Conservation (phyloP, 371 early-diverging fungal genomes). For the Mortierella sp. region DNA sequence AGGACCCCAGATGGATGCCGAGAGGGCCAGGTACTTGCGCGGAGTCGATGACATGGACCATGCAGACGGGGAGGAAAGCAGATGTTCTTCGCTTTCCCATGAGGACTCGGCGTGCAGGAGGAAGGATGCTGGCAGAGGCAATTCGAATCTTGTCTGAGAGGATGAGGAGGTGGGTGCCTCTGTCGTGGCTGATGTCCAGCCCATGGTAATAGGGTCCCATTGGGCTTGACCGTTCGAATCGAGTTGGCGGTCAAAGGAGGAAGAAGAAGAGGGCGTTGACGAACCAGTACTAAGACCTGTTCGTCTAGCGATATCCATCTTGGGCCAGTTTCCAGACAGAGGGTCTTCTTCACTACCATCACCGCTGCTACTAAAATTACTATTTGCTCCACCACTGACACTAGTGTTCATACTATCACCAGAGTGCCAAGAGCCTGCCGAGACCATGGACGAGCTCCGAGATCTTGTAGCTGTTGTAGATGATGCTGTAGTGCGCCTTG, state of each 20-base stretch:
- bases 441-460: background rate
- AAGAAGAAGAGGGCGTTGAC: background rate
- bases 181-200: background rate
- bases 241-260: background rate
- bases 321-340: constrained; percentile 19
- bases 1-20: constrained; percentile 51
- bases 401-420: constrained; percentile 16
- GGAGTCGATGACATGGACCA: background rate
- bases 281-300: background rate
- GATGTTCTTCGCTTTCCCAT: background rate
- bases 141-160: constrained; percentile 9
- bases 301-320: background rate
- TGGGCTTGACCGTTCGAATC: background rate
- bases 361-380: background rate
- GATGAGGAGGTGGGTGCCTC: background rate
- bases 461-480: background rate
- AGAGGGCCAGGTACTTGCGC: constrained; percentile 30
- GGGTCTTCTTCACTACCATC: constrained; percentile 21
- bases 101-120: background rate
- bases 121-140: constrained; percentile 6
- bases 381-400: background rate
- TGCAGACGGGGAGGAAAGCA: background rate
- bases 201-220: constrained; percentile 2
- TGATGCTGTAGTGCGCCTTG: background rate
- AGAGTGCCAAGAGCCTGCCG: constrained; percentile 8